phyloP scores from a whole-genome alignment of 352 stramenopile species.

The Vaucheria bursata region DNA sequence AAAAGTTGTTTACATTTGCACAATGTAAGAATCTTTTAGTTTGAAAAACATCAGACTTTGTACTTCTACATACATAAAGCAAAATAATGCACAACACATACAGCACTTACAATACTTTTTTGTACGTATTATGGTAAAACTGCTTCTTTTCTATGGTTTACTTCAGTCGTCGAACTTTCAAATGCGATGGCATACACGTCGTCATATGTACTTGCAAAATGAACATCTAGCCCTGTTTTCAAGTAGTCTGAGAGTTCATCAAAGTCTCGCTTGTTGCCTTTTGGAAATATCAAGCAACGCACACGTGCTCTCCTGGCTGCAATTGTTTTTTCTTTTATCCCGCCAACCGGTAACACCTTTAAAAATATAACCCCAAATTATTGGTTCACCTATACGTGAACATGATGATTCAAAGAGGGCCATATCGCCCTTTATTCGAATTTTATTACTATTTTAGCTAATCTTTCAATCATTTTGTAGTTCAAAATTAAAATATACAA shows the following conservation, averaged over 20 bases:
- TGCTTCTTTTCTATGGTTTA: neutral
- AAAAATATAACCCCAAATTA: too few species aligned
- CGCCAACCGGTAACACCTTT: slow-evolving; percentile 79
- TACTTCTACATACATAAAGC: too few species aligned
- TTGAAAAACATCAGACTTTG: too few species aligned
- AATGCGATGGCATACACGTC: slow-evolving; percentile 89
- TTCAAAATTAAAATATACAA: too few species aligned
- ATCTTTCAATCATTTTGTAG: too few species aligned
- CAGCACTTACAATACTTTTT: too few species aligned
- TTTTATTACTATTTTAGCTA: too few species aligned
- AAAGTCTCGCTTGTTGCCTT: slow-evolving; percentile 88
- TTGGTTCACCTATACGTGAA: slow-evolving; percentile 13
- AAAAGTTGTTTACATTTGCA: too few species aligned
- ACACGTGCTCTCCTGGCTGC: slow-evolving; percentile 88
- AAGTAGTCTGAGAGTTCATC: slow-evolving; percentile 93
- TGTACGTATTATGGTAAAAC: neutral
- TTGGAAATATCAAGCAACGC: slow-evolving; percentile 82
- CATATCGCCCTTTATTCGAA: too few species aligned
- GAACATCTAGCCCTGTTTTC: slow-evolving; percentile 83
- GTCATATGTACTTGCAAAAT: slow-evolving; percentile 92
- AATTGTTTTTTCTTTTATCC: slow-evolving; percentile 99
- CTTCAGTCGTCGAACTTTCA: neutral
- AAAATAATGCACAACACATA: too few species aligned
- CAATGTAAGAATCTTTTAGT: too few species aligned
- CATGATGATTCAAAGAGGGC: too few species aligned